Conservation (phyloP, 2,329 filamentous ascomycete genomes). For the Penicillium sp. region DNA sequence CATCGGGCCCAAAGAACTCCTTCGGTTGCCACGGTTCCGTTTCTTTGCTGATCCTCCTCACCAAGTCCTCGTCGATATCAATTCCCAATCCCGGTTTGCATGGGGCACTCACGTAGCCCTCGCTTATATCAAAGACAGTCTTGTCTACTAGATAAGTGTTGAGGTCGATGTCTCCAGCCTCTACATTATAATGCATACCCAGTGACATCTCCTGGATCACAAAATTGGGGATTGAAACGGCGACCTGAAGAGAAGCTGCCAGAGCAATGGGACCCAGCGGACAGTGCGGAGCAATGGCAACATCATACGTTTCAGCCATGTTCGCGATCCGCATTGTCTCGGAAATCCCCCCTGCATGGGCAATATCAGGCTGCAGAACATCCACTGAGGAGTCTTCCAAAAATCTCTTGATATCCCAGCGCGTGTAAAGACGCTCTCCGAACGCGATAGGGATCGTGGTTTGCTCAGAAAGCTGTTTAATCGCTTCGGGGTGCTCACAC, state of each 20-base stretch:
- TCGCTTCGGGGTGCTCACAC: constrained; percentile 67
- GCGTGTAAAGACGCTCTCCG: constrained; percentile 69
- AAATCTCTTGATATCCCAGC: constrained; percentile 74
- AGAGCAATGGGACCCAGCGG: constrained; percentile 73
- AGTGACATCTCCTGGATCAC: constrained; percentile 77
- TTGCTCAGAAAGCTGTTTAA: constrained; percentile 63
- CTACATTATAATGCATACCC: constrained; percentile 75
- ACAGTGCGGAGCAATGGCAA: constrained; percentile 73
- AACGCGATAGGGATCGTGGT: constrained; percentile 74
- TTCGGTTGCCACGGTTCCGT: constrained; percentile 67
- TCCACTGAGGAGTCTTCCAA: constrained; percentile 69
- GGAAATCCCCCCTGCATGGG: constrained; percentile 71
- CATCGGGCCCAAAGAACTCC: constrained; percentile 68
- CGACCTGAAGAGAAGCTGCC: constrained; percentile 70
- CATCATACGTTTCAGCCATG: constrained; percentile 74
- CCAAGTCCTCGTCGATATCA: constrained; percentile 69
- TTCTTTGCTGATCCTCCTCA: constrained; percentile 60
- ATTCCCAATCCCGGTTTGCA: constrained; percentile 67
- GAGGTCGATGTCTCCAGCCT: constrained; percentile 63
- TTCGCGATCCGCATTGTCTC: constrained; percentile 69
- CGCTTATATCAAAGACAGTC: constrained; percentile 65
- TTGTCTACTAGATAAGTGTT: constrained; percentile 68
- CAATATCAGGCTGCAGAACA: constrained; percentile 72
- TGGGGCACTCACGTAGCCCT: constrained; percentile 65
- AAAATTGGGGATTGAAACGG: constrained; percentile 64